Base-by-base conservation (phyloP, 2,329 filamentous ascomycete genomes). In the Arthrobotrys sphaeroides region DNA sequence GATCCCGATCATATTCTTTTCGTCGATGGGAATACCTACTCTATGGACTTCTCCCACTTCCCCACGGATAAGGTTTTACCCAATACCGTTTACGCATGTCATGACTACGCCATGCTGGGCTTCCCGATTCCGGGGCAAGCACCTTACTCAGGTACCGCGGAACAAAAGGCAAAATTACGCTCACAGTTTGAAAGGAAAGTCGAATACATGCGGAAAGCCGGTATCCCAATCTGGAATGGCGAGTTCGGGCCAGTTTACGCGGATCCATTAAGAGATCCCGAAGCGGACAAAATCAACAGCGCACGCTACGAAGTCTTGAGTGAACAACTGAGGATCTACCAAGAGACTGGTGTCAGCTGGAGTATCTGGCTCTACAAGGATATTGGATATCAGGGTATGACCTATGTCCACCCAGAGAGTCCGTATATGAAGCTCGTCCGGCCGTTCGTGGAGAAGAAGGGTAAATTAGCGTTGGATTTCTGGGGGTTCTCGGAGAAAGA, bases 321-420 rank as follows among this genome's bases (percentile, higher is more conserved):
- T 1, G 82, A 84, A 40, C 85, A 86, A 51, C 78, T 84, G 1
- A 64, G 77, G 0, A 82, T 84, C 1, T 84, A 84, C 67, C 80
- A 78, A 26, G 78, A 80, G 79, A 84, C 84, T 78, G 80, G 85
- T 69, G 80, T 84, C 33, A 66, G 67, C 16, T 90, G 88, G 88
- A 85, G 82, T 6, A 89, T 89, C 78, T 88, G 87, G 86, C 81
- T 87, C 0, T 88, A 87, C 81, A 88, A 88, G 79, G 86, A 88
- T 73, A 84, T 88, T 33, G 85, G 86, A 0, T 82, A 86, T 31
- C 86, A 87, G 78, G 87, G 86, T 2, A 87, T 88, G 85, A 79
- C 78, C n/a, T 78, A 78, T 53, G 74, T 79, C 0, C 60, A 67
- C 4, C 77, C 77, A 5, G 70, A 79, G 13, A 77, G 77, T 36